phyloP scores from a whole-genome alignment of 192 early-diverging fungal genomes.

The Gaertneriomyces sp. region DNA sequence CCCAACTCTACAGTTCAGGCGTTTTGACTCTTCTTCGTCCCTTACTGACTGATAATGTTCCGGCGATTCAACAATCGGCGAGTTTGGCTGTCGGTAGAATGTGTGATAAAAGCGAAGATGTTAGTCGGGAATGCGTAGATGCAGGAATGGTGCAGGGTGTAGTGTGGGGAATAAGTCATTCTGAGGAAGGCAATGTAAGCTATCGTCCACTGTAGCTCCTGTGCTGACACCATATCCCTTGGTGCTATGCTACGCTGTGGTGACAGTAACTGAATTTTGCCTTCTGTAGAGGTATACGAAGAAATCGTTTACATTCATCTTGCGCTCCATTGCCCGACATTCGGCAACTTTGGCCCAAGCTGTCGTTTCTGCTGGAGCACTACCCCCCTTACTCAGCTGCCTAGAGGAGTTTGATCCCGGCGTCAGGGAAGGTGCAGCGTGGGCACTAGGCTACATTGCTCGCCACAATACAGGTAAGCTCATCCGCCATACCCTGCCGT shows the following conservation, averaged over 20 bases:
- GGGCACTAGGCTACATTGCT: conserved; percentile 62
- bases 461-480: conserved; percentile 49
- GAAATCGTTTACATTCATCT: conserved; percentile 55
- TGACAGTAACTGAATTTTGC: not conserved
- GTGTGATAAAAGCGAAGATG: not conserved
- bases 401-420: conserved; percentile 62
- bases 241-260: not conserved
- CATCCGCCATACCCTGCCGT: not conserved
- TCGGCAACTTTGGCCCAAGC: conserved; percentile 52
- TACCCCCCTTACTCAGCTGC: conserved; percentile 51
- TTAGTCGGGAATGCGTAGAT: too few relatives aligned
- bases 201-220: too few relatives aligned
- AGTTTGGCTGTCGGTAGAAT: conserved; percentile 55
- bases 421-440: conserved; percentile 57
- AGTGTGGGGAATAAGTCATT: too few relatives aligned
- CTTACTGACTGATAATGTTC: conserved; percentile 50
- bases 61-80: conserved; percentile 60
- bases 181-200: too few relatives aligned
- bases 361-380: conserved; percentile 52
- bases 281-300: conserved; percentile 52
- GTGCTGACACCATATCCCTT: too few relatives aligned
- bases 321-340: conserved; percentile 57
- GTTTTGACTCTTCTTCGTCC: conserved; percentile 53
- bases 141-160: too few relatives aligned
- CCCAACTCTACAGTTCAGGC: conserved; percentile 48